These are phyloP conservation scores for Acanthamoeba lenticulata DNA, from an alignment of 208 protist genomes.

Conservation along the genomic window DNA sequence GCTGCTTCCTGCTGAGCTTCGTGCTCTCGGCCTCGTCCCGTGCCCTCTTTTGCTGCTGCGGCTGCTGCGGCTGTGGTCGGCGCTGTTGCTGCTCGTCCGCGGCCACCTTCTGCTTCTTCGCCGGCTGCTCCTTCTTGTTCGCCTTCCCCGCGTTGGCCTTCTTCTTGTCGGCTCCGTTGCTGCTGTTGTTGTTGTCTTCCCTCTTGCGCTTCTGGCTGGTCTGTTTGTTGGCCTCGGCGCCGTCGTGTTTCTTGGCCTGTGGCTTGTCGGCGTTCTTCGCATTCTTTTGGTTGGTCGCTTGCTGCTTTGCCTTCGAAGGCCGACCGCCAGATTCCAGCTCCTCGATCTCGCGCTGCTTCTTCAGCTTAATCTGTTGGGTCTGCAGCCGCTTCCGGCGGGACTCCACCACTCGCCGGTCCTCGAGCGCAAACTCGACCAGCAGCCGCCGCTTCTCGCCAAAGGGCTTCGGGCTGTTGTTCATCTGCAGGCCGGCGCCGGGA, in stretches of 20 bases:
- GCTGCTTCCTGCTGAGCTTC: background rate
- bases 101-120: conserved; percentile 3
- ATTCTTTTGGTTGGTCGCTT: background rate
- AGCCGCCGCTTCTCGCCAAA: conserved; percentile 30
- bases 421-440: conserved; percentile 46
- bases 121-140: background rate
- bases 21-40: background rate
- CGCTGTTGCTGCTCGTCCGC: background rate
- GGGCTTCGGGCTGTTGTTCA: conserved; percentile 41
- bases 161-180: background rate
- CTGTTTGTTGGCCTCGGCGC: background rate
- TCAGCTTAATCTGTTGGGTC: background rate
- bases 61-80: background rate
- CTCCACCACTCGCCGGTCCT: conserved; percentile 32
- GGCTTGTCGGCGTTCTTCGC: background rate
- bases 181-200: background rate
- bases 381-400: background rate
- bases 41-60: background rate
- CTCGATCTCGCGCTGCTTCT: background rate
- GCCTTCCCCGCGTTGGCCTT: background rate
- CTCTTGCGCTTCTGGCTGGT: conserved; percentile 1
- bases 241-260: background rate
- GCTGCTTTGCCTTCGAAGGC: background rate
- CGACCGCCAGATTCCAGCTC: background rate
- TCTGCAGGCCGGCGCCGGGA: background rate